Conservation (phyloP, 1,284 basidiomycete species). For the Cutaneotrichosporon cyanovorans region DNA sequence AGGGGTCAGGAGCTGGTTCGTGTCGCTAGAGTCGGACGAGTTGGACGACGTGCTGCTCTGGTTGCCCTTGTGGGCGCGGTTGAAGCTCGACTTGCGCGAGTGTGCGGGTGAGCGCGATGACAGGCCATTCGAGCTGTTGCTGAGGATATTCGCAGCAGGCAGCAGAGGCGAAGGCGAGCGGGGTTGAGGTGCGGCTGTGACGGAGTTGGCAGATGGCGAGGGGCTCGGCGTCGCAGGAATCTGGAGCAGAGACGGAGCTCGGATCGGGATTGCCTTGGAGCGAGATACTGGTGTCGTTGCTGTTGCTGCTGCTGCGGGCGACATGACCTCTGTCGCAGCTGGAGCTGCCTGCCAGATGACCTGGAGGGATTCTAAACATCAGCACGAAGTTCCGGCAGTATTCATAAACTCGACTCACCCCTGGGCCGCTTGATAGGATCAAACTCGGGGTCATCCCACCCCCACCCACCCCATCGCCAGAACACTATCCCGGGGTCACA, state of each 20-base stretch:
- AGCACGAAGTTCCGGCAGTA: neutral
- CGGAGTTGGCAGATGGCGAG: slow-evolving; percentile 1
- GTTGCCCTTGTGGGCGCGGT: slow-evolving; percentile 12
- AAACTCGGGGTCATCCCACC: slow-evolving; percentile 42
- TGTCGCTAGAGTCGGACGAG: slow-evolving; percentile 30
- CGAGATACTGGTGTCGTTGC: slow-evolving; percentile 10
- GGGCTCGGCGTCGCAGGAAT: slow-evolving; percentile 37
- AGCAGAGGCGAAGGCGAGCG: slow-evolving; percentile 21
- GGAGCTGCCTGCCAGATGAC: slow-evolving; percentile 38
- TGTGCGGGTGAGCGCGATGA: neutral
- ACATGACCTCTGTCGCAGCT: slow-evolving; percentile 4
- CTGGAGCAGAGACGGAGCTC: slow-evolving; percentile 38
- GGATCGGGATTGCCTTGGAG: slow-evolving; percentile 40
- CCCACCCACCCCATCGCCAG: slow-evolving; percentile 44
- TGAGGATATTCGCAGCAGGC: slow-evolving; percentile 22
- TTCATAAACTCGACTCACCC: too few species aligned
- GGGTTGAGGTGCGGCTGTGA: neutral
- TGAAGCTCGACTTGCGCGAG: slow-evolving; percentile 5
- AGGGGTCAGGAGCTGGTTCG: slow-evolving; percentile 38
- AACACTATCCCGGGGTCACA: slow-evolving; percentile 44
- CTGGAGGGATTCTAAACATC: slow-evolving; percentile 26
- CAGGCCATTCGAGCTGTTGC: too few species aligned
- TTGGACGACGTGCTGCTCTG: slow-evolving; percentile 25
- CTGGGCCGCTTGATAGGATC: slow-evolving; percentile 31
- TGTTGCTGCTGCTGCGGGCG: slow-evolving; percentile 22